A percentile compares a stretch with the other conserved stretches of the same genome.
phyloP scores from a whole-genome alignment of 345 rosid genomes.

The Eucalyptus leucophloia region DNA sequence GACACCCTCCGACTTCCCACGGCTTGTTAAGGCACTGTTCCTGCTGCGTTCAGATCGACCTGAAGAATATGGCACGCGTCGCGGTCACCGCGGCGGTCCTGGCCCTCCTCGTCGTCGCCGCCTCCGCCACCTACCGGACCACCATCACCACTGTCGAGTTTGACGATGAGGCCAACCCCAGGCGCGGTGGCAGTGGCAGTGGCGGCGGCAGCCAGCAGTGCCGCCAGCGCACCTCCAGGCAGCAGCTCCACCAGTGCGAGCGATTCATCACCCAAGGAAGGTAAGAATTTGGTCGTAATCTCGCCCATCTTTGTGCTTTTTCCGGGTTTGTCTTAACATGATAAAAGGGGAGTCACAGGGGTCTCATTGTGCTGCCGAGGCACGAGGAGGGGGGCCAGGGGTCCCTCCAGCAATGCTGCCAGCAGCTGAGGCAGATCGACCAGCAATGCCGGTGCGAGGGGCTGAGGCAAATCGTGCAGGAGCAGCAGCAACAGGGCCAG shows the following conservation, averaged over 20 bases:
- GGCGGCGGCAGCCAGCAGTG: not conserved
- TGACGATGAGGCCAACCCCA: not conserved
- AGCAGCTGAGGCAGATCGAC: slow-evolving; percentile 3
- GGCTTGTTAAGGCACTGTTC: not conserved
- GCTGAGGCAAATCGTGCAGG: not conserved
- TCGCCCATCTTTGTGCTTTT: not conserved
- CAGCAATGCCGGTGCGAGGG: slow-evolving; percentile 15
- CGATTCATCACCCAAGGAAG: not conserved
- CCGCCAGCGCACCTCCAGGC: not conserved
- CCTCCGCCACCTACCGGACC: slow-evolving; percentile 11
- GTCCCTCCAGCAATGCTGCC: slow-evolving; percentile 8
- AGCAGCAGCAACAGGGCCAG: not conserved
- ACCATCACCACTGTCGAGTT: slow-evolving; percentile 5
- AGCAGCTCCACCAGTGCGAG: slow-evolving; percentile 21
- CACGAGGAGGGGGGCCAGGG: not conserved
- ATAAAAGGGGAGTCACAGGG: not conserved
- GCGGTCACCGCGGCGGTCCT: not conserved
- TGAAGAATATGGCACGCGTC: not conserved
- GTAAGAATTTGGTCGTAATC: not conserved
- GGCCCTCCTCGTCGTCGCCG: not conserved
- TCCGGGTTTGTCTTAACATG: not conserved
- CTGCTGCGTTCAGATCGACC: not conserved
- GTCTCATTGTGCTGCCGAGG: not conserved
- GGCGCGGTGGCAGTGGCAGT: not conserved
- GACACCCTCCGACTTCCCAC: not conserved